These are phyloP conservation scores for Paramecium primaurelia DNA, from an alignment of 73 alveolate genomes.

Conservation along the genomic window DNA sequence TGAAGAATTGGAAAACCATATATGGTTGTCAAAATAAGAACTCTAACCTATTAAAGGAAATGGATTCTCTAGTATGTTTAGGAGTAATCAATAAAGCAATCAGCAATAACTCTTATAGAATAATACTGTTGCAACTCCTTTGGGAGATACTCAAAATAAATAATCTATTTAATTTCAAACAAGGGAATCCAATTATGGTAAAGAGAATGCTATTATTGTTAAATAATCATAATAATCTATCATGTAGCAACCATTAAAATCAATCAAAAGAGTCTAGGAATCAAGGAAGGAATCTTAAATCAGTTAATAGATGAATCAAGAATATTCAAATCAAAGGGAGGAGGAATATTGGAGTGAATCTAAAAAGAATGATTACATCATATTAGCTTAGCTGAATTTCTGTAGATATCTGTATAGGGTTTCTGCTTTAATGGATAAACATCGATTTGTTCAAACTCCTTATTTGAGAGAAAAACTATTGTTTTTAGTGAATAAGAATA, in stretches of 20 bases:
- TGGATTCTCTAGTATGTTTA: constrained; percentile 6
- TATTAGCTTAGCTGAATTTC: constrained; percentile 41
- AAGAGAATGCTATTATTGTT: not conserved
- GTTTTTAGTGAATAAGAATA: constrained; percentile 44
- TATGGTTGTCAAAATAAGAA: constrained; percentile 34
- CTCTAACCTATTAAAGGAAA: not conserved
- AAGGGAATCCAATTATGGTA: not conserved
- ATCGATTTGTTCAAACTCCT: constrained; percentile 5
- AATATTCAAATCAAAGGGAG: not conserved
- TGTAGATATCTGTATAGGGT: constrained; percentile 52
- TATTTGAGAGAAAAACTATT: constrained; percentile 45
- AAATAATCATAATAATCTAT: not conserved
- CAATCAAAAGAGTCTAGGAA: constrained; percentile 3
- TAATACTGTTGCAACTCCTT: not conserved
- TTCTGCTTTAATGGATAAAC: constrained; percentile 42
- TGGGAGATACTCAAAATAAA: not conserved
- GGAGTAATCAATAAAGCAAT: not conserved
- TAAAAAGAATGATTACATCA: constrained; percentile 43
- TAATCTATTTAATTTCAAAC: not conserved
- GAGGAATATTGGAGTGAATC: not conserved
- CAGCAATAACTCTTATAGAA: not conserved
- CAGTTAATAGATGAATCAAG: not conserved
- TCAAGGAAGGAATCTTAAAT: constrained; percentile 33
- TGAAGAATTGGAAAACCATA: constrained; percentile 52
- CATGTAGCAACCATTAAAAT: not conserved